phyloP scores from a whole-genome alignment of 306 rosid genomes.

The Dryas octopetala region DNA sequence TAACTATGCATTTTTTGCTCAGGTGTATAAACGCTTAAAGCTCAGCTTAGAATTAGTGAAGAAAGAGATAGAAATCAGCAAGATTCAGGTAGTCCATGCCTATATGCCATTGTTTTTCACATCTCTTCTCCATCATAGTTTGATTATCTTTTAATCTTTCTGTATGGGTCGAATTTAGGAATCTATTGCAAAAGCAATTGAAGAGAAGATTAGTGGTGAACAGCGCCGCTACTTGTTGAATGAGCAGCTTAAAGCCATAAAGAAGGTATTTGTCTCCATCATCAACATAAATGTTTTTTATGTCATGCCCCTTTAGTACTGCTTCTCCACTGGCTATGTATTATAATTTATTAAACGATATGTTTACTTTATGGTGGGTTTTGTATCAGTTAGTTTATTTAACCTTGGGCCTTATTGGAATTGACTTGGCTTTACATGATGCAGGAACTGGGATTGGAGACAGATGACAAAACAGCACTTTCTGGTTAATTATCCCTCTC shows the following conservation, averaged over 20 bases:
- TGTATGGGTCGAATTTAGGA: slow-evolving; percentile 48
- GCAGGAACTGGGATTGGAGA: slow-evolving; percentile 95
- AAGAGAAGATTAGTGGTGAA: slow-evolving; percentile 93
- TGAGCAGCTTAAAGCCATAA: slow-evolving; percentile 96
- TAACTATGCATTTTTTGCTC: slow-evolving; percentile 16
- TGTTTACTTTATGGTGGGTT: not conserved
- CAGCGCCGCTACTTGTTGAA: slow-evolving; percentile 87
- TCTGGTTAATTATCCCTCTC: slow-evolving; percentile 42
- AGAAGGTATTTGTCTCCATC: slow-evolving; percentile 51
- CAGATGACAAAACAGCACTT: slow-evolving; percentile 94
- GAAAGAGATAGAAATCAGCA: slow-evolving; percentile 96
- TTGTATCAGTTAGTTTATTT: slow-evolving; percentile 14
- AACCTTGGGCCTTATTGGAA: slow-evolving; percentile 12
- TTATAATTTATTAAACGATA: not conserved
- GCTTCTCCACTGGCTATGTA: slow-evolving; percentile 6
- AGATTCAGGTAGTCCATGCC: slow-evolving; percentile 68
- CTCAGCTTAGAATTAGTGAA: slow-evolving; percentile 88
- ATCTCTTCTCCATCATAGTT: slow-evolving; percentile 13
- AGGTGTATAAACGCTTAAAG: slow-evolving; percentile 86
- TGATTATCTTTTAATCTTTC: slow-evolving; percentile 23
- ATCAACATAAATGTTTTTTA: not conserved
- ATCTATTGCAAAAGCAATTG: slow-evolving; percentile 93
- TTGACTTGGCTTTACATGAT: slow-evolving; percentile 14
- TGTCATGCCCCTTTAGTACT: not conserved
- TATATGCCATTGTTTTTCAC: slow-evolving; percentile 2